phyloP scores from a whole-genome alignment of 768 basidiomycete species.

The Mycena kentingensis region DNA sequence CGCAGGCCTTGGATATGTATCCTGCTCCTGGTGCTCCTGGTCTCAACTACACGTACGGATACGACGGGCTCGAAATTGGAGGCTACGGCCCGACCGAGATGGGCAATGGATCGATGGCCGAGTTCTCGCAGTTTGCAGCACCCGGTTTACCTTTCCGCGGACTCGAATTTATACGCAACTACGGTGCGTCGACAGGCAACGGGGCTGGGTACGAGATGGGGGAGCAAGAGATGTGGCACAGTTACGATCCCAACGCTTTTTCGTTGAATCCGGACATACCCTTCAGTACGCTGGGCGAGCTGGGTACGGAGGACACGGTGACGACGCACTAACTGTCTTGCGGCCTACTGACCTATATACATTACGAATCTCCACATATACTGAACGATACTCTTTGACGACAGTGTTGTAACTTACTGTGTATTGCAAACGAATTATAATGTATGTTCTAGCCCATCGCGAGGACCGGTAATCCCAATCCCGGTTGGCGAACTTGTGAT shows the following conservation, averaged over 20 bases:
- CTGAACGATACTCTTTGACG: conserved; percentile 3
- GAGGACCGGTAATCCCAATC: no score
- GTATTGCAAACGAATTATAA: conserved; percentile 5
- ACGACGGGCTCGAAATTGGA: conserved; percentile 42
- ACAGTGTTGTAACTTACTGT: conserved; percentile 16
- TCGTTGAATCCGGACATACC: conserved; percentile 77
- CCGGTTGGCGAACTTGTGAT: no score
- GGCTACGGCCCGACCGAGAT: conserved; percentile 41
- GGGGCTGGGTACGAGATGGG: conserved; percentile 49
- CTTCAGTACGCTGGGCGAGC: conserved; percentile 60
- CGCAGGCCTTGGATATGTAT: conserved; percentile 45
- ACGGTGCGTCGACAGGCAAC: conserved; percentile 39
- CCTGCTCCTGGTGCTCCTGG: conserved; percentile 36
- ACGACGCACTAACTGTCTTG: no score
- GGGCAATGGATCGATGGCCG: conserved; percentile 32
- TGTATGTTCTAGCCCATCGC: no score
- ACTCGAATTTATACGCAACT: conserved; percentile 82
- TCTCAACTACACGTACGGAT: conserved; percentile 19
- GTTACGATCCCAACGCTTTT: conserved; percentile 74
- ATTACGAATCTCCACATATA: background rate
- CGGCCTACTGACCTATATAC: conserved; percentile 8
- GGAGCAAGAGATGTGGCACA: conserved; percentile 59
- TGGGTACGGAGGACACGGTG: conserved; percentile 38
- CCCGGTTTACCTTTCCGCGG: conserved; percentile 83
- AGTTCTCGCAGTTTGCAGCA: conserved; percentile 62